Evolutionary conservation across 192 early-diverging fungal genomes (phyloP).

Genomic region (Coemansia sp.): DNA sequence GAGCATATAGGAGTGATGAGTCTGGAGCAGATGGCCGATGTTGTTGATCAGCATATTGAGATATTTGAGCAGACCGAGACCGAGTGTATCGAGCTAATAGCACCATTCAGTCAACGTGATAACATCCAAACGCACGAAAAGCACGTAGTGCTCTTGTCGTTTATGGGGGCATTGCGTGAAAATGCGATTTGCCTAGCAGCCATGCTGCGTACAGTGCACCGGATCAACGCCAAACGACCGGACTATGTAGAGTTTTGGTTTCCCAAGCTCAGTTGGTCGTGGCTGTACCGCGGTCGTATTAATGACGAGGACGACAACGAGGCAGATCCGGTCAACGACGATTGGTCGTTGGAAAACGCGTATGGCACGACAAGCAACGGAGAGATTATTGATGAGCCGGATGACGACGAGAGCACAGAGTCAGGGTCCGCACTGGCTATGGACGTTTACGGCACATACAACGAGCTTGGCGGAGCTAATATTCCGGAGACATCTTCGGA

Average conservation of each 20-base stretch:
- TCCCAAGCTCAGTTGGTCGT: constrained; percentile 32
- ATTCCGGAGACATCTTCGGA: background rate
- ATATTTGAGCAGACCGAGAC: constrained; percentile 22
- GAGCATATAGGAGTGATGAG: constrained; percentile 12
- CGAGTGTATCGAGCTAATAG: constrained; percentile 21
- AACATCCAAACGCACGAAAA: constrained; percentile 17
- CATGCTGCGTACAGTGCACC: constrained; percentile 22
- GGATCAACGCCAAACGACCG: constrained; percentile 16
- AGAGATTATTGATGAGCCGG: background rate
- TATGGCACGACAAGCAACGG: constrained; percentile 2
- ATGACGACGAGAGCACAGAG: background rate
- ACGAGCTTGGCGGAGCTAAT: background rate
- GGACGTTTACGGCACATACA: background rate
- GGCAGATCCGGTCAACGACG: constrained; percentile 11
- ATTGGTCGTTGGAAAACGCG: constrained; percentile 33
- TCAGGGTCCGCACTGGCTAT: background rate
- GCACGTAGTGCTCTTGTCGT: constrained; percentile 34
- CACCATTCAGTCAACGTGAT: constrained; percentile 20
- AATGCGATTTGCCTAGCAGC: constrained; percentile 26
- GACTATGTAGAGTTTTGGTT: constrained; percentile 32
- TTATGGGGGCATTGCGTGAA: constrained; percentile 38
- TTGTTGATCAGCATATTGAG: constrained; percentile 20
- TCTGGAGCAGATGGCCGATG: constrained; percentile 21
- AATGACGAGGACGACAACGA: constrained; percentile 27
- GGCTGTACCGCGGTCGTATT: constrained; percentile 24